Evolutionary conservation across 371 early-diverging fungal genomes (phyloP).

Genomic region (Mucor velutinosus): DNA sequence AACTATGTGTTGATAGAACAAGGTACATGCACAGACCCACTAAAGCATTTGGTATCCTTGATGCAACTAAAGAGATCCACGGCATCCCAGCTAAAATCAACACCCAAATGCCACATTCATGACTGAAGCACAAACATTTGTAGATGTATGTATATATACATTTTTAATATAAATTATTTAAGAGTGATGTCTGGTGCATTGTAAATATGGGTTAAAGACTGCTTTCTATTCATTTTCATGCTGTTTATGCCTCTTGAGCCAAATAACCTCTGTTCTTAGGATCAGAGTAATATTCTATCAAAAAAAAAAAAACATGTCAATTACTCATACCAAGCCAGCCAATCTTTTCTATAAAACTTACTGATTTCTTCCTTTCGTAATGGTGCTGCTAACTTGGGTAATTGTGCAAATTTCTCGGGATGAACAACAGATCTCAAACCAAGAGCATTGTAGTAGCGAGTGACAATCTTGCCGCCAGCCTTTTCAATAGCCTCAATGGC

Average conservation of each 20-base stretch:
- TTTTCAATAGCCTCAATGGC: conserved; percentile 87
- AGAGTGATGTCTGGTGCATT: background rate
- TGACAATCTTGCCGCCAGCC: conserved; percentile 83
- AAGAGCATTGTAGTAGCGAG: conserved; percentile 78
- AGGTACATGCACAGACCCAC: background rate
- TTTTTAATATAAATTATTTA: background rate
- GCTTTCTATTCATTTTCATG: background rate
- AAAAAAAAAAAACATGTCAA: background rate
- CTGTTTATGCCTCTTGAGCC: conserved; percentile 38
- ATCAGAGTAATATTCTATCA: conserved; percentile 60
- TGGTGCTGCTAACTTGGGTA: conserved; percentile 39
- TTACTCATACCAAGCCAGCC: background rate
- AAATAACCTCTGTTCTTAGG: conserved; percentile 73
- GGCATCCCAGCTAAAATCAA: background rate
- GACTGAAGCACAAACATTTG: background rate
- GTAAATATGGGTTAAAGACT: background rate
- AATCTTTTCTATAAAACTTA: conserved; percentile 18
- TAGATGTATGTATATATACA: background rate
- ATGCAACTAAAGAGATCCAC: background rate
- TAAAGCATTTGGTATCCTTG: background rate
- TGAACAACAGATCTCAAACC: conserved; percentile 79
- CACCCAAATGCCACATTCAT: background rate
- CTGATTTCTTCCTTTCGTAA: conserved; percentile 60
- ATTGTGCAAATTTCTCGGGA: conserved; percentile 78
- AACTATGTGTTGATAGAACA: background rate